phyloP scores from a whole-genome alignment of 352 stramenopile species.

The Globisporangium apiculatum region DNA sequence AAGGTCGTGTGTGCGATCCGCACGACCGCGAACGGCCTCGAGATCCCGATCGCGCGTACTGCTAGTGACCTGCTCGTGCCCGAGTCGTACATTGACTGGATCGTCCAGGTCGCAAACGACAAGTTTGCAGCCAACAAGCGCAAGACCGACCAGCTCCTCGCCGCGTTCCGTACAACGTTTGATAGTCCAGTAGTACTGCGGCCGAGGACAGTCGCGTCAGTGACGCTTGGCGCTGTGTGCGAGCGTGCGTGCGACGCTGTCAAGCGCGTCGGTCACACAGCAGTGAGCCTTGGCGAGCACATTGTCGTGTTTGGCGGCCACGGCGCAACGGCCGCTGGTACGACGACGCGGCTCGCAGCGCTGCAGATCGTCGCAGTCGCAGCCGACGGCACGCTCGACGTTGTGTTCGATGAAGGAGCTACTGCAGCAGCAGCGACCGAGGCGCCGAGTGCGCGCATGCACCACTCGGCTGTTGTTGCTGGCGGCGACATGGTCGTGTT shows the following conservation, averaged over 20 bases:
- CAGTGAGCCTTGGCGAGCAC: conserved; percentile 28
- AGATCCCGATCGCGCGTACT: conserved; percentile 73
- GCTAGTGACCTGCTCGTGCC: conserved; percentile 49
- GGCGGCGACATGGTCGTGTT: conserved; percentile 67
- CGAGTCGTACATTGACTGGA: conserved; percentile 62
- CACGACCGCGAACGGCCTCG: conserved; percentile 79
- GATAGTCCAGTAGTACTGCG: not conserved
- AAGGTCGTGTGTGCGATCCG: conserved; percentile 90
- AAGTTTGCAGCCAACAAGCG: conserved; percentile 77
- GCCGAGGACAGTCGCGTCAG: conserved; percentile 2
- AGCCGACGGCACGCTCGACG: conserved; percentile 21
- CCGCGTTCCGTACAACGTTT: conserved; percentile 46
- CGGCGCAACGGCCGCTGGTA: conserved; percentile 42
- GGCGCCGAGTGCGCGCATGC: conserved; percentile 49
- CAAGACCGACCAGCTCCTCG: conserved; percentile 66
- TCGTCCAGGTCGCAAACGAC: conserved; percentile 77
- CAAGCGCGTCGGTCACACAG: conserved; percentile 60
- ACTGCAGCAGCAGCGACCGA: not conserved
- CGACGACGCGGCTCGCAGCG: conserved; percentile 48
- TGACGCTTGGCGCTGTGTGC: conserved; percentile 9
- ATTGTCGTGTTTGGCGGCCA: conserved; percentile 74
- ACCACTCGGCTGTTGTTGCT: conserved; percentile 60
- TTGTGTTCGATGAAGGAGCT: conserved; percentile 15
- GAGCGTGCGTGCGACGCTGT: conserved; percentile 19
- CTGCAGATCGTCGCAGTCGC: conserved; percentile 26